Conservation (phyloP, 257 asterid genomes). For the Forsythia suspensa region DNA sequence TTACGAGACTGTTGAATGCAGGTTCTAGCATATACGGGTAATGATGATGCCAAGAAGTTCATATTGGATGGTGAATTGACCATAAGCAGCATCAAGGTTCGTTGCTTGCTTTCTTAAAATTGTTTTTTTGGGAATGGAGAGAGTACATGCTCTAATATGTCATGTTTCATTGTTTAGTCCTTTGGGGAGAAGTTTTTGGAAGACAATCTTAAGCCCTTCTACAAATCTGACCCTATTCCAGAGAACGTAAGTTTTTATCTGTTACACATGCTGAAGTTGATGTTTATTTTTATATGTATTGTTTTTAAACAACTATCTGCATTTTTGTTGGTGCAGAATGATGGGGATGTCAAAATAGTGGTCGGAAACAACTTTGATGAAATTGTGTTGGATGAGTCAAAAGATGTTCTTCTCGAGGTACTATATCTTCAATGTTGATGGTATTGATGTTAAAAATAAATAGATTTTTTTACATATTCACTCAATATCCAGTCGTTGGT, state of each 20-base stretch:
- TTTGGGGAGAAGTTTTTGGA: constrained; percentile 75
- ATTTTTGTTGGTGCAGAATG: constrained; percentile 54
- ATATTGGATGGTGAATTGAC: constrained; percentile 73
- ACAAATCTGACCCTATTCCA: constrained; percentile 92
- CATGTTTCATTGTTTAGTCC: constrained; percentile 42
- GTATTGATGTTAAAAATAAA: not conserved
- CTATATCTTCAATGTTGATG: constrained; percentile 3
- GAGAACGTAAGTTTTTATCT: constrained; percentile 50
- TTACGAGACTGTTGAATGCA: constrained; percentile 30
- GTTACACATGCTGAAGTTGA: constrained; percentile 25
- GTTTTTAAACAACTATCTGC: constrained; percentile 12
- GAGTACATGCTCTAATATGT: constrained; percentile 10
- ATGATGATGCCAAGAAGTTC: constrained; percentile 85
- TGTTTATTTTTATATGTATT: constrained; percentile 26
- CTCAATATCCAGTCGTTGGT: not conserved
- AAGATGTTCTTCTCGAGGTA: constrained; percentile 99
- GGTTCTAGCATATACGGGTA: constrained; percentile 94
- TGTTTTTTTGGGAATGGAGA: not conserved
- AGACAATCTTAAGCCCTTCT: constrained; percentile 85
- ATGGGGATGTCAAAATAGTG: constrained; percentile 85
- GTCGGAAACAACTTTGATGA: constrained; percentile 93
- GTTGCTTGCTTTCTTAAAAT: constrained; percentile 15
- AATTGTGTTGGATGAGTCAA: constrained; percentile 89
- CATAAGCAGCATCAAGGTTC: constrained; percentile 64
- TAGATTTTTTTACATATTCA: not conserved